Conservation (phyloP, 2,329 filamentous ascomycete genomes). For the Plenodomus lindquistii region DNA sequence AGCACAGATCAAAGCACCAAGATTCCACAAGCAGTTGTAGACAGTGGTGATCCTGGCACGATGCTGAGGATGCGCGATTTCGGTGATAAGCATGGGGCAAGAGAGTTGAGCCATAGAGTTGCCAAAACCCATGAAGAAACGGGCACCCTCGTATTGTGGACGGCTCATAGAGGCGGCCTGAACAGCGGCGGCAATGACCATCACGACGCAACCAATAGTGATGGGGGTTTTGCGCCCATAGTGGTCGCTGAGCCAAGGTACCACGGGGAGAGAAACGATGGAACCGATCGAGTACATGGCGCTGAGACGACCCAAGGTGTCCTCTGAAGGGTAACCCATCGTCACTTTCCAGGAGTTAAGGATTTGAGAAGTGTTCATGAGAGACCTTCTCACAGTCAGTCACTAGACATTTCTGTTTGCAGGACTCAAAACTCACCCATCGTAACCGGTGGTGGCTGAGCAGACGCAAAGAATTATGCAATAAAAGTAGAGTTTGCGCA, state of each 20-base stretch:
- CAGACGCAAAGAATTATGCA: slow-evolving; percentile 57
- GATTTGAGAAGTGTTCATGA: slow-evolving; percentile 51
- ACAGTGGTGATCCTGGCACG: slow-evolving; percentile 66
- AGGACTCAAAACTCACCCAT: slow-evolving; percentile 48
- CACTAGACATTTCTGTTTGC: slow-evolving; percentile 36
- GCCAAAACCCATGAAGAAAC: slow-evolving; percentile 68
- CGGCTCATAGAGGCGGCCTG: slow-evolving; percentile 30
- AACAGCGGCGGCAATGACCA: slow-evolving; percentile 48
- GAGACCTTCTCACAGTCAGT: slow-evolving; percentile 7
- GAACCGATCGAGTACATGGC: slow-evolving; percentile 50
- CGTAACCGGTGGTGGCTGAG: slow-evolving; percentile 61
- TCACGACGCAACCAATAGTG: slow-evolving; percentile 48
- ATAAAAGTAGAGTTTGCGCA: slow-evolving; percentile 61
- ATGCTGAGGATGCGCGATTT: slow-evolving; percentile 70
- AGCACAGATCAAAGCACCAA: slow-evolving; percentile 61
- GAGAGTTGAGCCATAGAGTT: slow-evolving; percentile 67
- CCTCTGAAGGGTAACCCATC: slow-evolving; percentile 45
- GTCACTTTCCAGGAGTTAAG: slow-evolving; percentile 44
- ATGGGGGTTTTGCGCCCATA: slow-evolving; percentile 51
- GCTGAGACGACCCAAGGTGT: slow-evolving; percentile 51
- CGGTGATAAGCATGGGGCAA: slow-evolving; percentile 66
- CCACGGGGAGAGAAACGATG: slow-evolving; percentile 41
- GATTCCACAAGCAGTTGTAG: slow-evolving; percentile 71
- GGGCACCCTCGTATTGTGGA: slow-evolving; percentile 59
- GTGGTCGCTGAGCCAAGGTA: slow-evolving; percentile 46